phyloP scores from a whole-genome alignment of 768 basidiomycete genomes.

The Suillus fuscotomentosus region DNA sequence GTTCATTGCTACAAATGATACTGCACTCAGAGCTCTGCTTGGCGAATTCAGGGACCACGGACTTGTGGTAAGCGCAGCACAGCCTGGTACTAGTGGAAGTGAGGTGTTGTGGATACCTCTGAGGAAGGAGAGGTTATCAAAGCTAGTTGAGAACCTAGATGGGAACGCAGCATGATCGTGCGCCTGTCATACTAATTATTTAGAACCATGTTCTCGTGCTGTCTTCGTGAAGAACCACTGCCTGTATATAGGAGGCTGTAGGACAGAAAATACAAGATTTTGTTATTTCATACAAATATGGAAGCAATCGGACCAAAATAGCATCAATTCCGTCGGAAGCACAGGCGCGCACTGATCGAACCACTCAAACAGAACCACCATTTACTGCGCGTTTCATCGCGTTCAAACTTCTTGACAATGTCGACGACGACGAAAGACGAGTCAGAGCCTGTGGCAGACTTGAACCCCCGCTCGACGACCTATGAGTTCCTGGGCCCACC shows the following conservation, averaged over 20 bases:
- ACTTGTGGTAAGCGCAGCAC: slow-evolving; percentile 58
- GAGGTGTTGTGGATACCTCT: slow-evolving; percentile 88
- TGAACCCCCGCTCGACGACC: slow-evolving; percentile 68
- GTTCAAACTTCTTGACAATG: slow-evolving; percentile 12
- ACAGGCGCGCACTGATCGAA: background rate
- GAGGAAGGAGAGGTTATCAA: slow-evolving; percentile 67
- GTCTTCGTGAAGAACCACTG: background rate
- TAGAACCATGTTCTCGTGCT: background rate
- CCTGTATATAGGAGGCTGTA: background rate
- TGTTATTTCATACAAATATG: background rate
- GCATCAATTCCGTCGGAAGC: background rate
- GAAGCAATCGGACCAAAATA: slow-evolving; percentile 5
- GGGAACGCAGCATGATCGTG: background rate
- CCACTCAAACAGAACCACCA: background rate
- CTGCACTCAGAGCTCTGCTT: slow-evolving; percentile 75
- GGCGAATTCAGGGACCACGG: slow-evolving; percentile 93
- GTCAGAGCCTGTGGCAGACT: slow-evolving; percentile 17
- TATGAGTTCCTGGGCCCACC: slow-evolving; percentile 86
- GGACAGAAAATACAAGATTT: background rate
- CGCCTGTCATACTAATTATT: background rate
- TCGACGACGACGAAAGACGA: slow-evolving; percentile 12
- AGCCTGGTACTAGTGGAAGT: slow-evolving; percentile 41
- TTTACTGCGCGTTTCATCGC: background rate
- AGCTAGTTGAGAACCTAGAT: slow-evolving; percentile 37
- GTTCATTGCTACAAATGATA: slow-evolving; percentile 89